Evolutionary conservation across 495 filamentous ascomycete genomes (phyloP), one percentile per base, ranked within the genome.

Genomic region (Lasiosphaeria ovina): DNA sequence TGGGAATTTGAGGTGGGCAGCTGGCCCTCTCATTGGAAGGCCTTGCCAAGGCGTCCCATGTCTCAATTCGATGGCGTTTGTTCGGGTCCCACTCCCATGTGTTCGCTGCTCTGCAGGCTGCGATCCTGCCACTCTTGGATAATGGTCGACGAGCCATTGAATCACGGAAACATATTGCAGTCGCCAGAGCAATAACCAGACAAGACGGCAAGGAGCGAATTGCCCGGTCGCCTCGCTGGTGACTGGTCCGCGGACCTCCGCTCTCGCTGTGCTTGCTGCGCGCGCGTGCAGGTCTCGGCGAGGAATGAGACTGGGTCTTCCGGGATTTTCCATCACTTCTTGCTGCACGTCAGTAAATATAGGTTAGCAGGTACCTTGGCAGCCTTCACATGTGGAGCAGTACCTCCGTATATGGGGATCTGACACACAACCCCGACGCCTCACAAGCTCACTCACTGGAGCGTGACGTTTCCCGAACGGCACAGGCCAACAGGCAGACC

Each of bases 401-500:
- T 61, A 55, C 50, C 10, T 60, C 51, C 44, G 16, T 14, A 47
- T 4, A 47, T 47, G 44, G 44, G 59, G 59, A 53, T 61, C 59
- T 61, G 59, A 61, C 59, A 55, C 53, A 47, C 44, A 2, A 2
- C 44, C 35, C 53, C 49, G 44, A 47, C 44, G 44, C 44, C 44
- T 1, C 44, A 47, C 44, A 9, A 47, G 12, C 44, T 47, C 12
- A 47, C 57, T 49, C 32, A 42, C 48, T 31, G 51, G 9, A 24
- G 48, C 35, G 57, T 59, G 49, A 59, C 35, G 35, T 51, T 10
- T 59, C 57, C 35, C 49, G 50, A 17, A 45, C 47, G 33, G 48
- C 49, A 51, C 57, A 53, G 45, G 44, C 38, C 12, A n/a, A 47
- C 44, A 11, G 16, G 16, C 44, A 47, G 44, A 47, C 44, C 44